A percentile compares a stretch with the other conserved stretches of the same genome.
These are phyloP conservation scores for Coemansia sp. DNA, from an alignment of 192 early-diverging fungal species.

Conservation along the genomic window DNA sequence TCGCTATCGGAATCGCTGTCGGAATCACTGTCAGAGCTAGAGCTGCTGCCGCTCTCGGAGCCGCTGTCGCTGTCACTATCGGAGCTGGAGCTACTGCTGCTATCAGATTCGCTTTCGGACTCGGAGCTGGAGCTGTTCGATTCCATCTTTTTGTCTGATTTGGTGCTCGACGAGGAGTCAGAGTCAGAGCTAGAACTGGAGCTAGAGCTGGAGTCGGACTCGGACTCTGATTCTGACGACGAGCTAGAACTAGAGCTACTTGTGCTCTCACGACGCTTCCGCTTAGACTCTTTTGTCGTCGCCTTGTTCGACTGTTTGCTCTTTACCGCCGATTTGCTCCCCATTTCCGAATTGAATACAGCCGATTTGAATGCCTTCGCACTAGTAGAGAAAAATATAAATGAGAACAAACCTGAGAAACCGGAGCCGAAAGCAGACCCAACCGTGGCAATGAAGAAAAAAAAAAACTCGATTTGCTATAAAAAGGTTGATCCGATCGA, in stretches of 20 bases:
- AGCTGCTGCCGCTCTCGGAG: too few relatives aligned
- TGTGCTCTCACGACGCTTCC: constrained; percentile 3
- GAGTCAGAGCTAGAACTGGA: not conserved
- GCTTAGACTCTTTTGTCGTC: constrained; percentile 12
- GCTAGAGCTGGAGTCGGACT: constrained; percentile 6
- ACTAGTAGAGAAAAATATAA: constrained; percentile 5
- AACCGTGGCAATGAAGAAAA: not conserved
- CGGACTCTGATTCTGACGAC: not conserved
- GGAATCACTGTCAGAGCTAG: constrained; percentile 8
- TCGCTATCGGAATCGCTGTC: constrained; percentile 10
- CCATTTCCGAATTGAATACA: constrained; percentile 10
- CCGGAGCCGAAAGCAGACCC: not conserved
- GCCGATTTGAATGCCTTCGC: not conserved
- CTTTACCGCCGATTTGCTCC: constrained; percentile 16
- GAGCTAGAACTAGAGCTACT: constrained; percentile 12
- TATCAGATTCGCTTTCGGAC: not conserved
- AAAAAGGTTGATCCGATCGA: not conserved
- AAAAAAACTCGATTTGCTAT: not conserved
- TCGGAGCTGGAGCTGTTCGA: constrained; percentile 6
- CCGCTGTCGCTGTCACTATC: not conserved
- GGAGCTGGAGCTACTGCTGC: constrained; percentile 8
- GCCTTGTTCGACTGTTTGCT: constrained; percentile 8
- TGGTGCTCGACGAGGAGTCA: not conserved
- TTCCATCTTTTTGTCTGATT: constrained; percentile 6
- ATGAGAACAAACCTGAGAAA: not conserved